phyloP scores from a whole-genome alignment of 257 asterid genomes.

The Solanum chmielewskii region DNA sequence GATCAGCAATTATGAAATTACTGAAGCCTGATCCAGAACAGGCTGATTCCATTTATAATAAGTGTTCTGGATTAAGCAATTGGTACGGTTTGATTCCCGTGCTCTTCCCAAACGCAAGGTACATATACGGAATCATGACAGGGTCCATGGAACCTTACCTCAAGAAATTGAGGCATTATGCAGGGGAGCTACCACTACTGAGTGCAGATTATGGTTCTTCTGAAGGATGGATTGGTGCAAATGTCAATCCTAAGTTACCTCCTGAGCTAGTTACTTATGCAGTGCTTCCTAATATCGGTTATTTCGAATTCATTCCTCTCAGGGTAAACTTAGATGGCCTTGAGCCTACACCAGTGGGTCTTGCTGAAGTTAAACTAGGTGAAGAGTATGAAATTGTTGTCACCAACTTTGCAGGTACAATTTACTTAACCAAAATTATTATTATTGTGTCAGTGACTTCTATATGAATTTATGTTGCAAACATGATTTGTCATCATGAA shows the following conservation, averaged over 20 bases:
- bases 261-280: constrained; percentile 72
- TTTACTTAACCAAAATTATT: neutral
- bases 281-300: constrained; percentile 77
- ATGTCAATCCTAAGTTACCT: constrained; percentile 57
- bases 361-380: constrained; percentile 60
- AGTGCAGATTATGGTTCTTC: constrained; percentile 95
- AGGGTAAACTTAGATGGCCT: constrained; percentile 11
- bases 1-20: constrained; percentile 46
- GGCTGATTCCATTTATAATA: constrained; percentile 34
- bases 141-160: constrained; percentile 96
- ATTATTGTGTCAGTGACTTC: neutral
- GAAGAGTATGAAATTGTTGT: constrained; percentile 72
- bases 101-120: constrained; percentile 62
- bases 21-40: constrained; percentile 61
- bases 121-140: constrained; percentile 84
- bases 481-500: neutral
- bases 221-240: constrained; percentile 93
- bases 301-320: constrained; percentile 76
- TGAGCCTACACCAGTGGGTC: constrained; percentile 44
- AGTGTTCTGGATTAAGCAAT: constrained; percentile 44
- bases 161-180: constrained; percentile 76
- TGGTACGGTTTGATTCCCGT: constrained; percentile 71
- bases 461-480: neutral
- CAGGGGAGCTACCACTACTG: constrained; percentile 58
- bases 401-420: constrained; percentile 74